A percentile compares a stretch with the other conserved stretches of the same genome.
phyloP scores from a whole-genome alignment of 306 rosid species.

The Ochetophila trinervis region DNA sequence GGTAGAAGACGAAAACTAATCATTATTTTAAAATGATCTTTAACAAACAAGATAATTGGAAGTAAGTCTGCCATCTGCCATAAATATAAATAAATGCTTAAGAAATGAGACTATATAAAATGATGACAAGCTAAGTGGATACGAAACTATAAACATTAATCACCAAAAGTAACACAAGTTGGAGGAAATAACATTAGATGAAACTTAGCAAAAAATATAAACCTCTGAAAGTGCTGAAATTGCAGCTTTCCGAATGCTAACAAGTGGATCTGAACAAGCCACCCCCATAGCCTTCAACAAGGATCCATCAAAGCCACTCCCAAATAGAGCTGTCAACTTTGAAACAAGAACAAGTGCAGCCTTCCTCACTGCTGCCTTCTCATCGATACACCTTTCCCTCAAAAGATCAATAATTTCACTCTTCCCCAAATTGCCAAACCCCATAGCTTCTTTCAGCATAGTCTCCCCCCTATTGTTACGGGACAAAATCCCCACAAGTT shows the following conservation, averaged over 20 bases:
- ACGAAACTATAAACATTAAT: background rate
- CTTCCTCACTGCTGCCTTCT: conserved; percentile 87
- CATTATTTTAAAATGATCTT: background rate
- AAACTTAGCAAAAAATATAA: conserved; percentile 12
- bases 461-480: conserved; percentile 31
- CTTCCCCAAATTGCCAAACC: conserved; percentile 39
- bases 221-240: conserved; percentile 79
- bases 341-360: conserved; percentile 75
- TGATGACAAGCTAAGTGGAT: background rate
- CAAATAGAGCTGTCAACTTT: conserved; percentile 62
- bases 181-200: background rate
- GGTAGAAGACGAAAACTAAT: background rate
- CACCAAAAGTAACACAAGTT: background rate
- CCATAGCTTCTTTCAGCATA: conserved; percentile 59
- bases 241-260: conserved; percentile 87
- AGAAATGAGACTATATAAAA: background rate
- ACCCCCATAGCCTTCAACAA: conserved; percentile 73
- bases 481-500: conserved; percentile 57
- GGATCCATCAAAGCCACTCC: conserved; percentile 66
- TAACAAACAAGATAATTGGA: background rate
- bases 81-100: background rate
- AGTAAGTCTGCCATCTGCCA: background rate
- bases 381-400: conserved; percentile 78
- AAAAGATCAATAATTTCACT: conserved; percentile 49
- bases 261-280: conserved; percentile 92